Conservation (phyloP, 2,329 filamentous ascomycete species). For the Lecanicillium sp. region DNA sequence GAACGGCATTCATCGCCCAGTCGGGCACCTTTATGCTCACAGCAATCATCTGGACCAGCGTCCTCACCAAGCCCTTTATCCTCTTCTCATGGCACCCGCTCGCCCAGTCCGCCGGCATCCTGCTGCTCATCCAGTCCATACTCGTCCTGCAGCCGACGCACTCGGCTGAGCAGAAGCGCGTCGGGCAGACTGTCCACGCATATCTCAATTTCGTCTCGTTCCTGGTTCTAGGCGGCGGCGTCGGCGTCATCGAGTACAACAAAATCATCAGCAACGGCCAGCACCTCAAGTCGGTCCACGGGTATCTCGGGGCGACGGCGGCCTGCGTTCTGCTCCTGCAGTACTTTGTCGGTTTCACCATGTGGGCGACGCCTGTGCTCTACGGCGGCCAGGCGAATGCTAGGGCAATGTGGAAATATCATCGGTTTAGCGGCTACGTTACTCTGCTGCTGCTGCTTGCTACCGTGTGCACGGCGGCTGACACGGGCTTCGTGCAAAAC, state of each 20-base stretch:
- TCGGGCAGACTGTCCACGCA: conserved; percentile 56
- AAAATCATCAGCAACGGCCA: conserved; percentile 60
- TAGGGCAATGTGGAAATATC: conserved; percentile 84
- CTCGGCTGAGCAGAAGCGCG: conserved; percentile 63
- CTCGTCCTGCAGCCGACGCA: conserved; percentile 84
- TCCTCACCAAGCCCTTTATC: conserved; percentile 63
- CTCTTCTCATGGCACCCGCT: conserved; percentile 89
- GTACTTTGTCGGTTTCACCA: conserved; percentile 70
- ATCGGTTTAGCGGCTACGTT: conserved; percentile 69
- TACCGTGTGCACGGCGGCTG: conserved; percentile 67
- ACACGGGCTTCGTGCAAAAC: conserved; percentile 65
- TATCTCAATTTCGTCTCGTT: conserved; percentile 60
- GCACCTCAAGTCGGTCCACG: conserved; percentile 78
- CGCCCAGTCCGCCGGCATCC: conserved; percentile 56
- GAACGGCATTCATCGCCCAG: conserved; percentile 76
- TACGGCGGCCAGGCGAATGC: conserved; percentile 76
- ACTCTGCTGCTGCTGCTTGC: conserved; percentile 63
- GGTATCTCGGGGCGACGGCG: conserved; percentile 71
- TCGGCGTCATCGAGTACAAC: conserved; percentile 73
- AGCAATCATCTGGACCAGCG: conserved; percentile 67
- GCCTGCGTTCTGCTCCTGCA: conserved; percentile 65
- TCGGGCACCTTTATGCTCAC: conserved; percentile 68
- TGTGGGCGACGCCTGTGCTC: conserved; percentile 66
- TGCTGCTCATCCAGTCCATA: conserved; percentile 71
- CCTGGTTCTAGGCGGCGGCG: conserved; percentile 53